Evolutionary conservation across 768 basidiomycete genomes (phyloP).

Genomic region (Thelephora ganbajun): DNA sequence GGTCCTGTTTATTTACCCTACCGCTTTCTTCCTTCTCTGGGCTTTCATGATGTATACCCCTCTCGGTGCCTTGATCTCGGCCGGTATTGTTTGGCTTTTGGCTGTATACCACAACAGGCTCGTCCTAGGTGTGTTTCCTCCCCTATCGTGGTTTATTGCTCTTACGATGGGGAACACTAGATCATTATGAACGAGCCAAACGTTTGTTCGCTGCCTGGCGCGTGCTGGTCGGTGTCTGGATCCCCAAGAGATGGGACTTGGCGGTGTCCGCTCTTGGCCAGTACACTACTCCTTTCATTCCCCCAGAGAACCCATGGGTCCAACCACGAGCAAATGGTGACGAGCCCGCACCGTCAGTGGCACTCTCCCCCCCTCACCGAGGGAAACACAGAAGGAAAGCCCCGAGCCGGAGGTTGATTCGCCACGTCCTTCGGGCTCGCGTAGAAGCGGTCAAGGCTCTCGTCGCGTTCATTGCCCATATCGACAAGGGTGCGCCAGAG

Average conservation of each 20-base stretch:
- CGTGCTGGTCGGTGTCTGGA: conserved; percentile 91
- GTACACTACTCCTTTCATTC: conserved; percentile 53
- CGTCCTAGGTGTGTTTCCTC: conserved; percentile 58
- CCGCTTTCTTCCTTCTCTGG: conserved; percentile 81
- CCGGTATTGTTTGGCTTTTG: conserved; percentile 56
- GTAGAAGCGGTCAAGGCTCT: conserved; percentile 69
- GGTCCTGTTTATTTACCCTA: conserved; percentile 66
- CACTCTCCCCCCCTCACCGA: conserved; percentile 1
- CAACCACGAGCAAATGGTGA: conserved; percentile 22
- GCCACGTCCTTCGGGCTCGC: conserved; percentile 81
- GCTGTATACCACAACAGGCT: conserved; percentile 76
- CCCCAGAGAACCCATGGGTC: conserved; percentile 63
- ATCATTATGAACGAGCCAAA: conserved; percentile 72
- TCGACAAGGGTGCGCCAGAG: conserved; percentile 28
- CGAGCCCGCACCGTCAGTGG: conserved; percentile 10
- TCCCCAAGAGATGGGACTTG: conserved; percentile 72
- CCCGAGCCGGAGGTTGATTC: conserved; percentile 72
- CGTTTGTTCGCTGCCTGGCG: conserved; percentile 90
- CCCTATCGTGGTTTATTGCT: not conserved
- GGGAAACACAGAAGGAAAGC: conserved; percentile 26
- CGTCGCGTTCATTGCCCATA: conserved; percentile 53
- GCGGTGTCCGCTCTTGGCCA: conserved; percentile 57
- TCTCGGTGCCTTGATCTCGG: conserved; percentile 60
- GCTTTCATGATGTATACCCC: conserved; percentile 65
- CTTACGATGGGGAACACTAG: conserved; percentile 20